Base-by-base conservation (phyloP, 2,329 filamentous ascomycete species). In the Hypomyces perniciosus region DNA sequence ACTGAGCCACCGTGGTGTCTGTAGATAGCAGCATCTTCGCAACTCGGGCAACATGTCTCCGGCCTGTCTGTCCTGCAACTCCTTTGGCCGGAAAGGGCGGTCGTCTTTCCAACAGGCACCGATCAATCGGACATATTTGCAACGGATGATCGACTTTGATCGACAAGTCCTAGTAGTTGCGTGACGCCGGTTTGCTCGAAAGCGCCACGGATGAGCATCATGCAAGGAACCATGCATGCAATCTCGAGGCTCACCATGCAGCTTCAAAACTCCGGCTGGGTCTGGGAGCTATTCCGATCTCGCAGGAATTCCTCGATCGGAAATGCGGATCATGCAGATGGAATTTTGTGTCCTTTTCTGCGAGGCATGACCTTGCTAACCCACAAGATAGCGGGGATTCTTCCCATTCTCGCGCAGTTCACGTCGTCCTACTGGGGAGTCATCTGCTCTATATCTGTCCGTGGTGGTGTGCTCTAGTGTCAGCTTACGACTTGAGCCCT, bases 211-310 rank as follows among this genome's bases (percentile, higher is more conserved):
- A 26, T 39, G 9, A 34, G 29, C 46, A 44, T 48, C 43, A 56
- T 57, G 55, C 55, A 56, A 57, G 54, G 55, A 53, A 56, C 55
- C 54, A 39, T 52, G 50, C 52, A 54, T 52, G 7, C 26, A 44
- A 42, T 35, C 34, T 38, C 44, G 44, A 50, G 48, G 42, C 33
- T 40, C 38, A 5, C 27, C 34, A 40, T 39, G 45, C 26, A 33
- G 29, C 9, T 29, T 47, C 20, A 27, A 40, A 8, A n/a, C 55
- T 51, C 55, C 48, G 54, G 62, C 42, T 30, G 27, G 42, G 28
- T 4, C 46, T 60, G 59, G 62, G 61, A 59, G 62, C 56, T 50
- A 54, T 58, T 50, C 65, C 64, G 64, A 65, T 65, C 58, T 53
- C 55, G 50, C 50, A 51, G 53, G 46, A 48, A 55, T 57, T 57